Conservation (phyloP, 2,329 filamentous ascomycete species). For the Mariannaea elegans region DNA sequence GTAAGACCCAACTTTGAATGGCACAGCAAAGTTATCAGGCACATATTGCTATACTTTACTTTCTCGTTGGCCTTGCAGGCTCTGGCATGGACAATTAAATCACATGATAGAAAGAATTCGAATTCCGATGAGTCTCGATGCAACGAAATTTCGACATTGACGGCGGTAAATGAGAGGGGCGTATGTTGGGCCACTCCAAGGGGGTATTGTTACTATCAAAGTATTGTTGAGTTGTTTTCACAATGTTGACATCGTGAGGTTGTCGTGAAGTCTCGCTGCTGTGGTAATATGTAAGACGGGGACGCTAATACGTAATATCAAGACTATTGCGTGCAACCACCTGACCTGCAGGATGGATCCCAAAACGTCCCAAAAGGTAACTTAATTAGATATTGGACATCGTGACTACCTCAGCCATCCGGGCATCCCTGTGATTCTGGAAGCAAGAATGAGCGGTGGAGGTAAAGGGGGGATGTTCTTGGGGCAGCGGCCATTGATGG, state of each 20-base stretch:
- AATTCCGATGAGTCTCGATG: too few relatives aligned
- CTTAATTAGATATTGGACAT: constrained; percentile 41
- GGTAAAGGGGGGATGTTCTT: background rate
- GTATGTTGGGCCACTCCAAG: background rate
- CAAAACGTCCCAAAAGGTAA: constrained; percentile 34
- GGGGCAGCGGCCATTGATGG: background rate
- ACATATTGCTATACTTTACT: too few relatives aligned
- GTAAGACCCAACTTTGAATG: too few relatives aligned
- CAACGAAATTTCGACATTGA: background rate
- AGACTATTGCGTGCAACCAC: constrained; percentile 33
- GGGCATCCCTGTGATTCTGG: background rate
- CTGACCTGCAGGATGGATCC: constrained; percentile 38
- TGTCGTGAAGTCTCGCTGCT: constrained; percentile 1
- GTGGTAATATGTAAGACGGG: constrained; percentile 17
- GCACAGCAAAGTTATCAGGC: too few relatives aligned
- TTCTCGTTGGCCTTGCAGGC: too few relatives aligned
- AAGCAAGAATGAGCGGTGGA: constrained; percentile 3
- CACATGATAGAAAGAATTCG: too few relatives aligned
- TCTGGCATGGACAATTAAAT: too few relatives aligned
- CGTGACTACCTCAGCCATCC: constrained; percentile 35
- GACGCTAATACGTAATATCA: constrained; percentile 40
- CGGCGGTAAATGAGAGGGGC: background rate
- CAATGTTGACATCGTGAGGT: background rate
- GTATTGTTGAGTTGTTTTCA: constrained; percentile 13
- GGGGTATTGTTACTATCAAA: background rate